These are phyloP conservation scores for Xylariaceae sp. DNA, from an alignment of 2,329 filamentous ascomycete species.

Conservation along the genomic window DNA sequence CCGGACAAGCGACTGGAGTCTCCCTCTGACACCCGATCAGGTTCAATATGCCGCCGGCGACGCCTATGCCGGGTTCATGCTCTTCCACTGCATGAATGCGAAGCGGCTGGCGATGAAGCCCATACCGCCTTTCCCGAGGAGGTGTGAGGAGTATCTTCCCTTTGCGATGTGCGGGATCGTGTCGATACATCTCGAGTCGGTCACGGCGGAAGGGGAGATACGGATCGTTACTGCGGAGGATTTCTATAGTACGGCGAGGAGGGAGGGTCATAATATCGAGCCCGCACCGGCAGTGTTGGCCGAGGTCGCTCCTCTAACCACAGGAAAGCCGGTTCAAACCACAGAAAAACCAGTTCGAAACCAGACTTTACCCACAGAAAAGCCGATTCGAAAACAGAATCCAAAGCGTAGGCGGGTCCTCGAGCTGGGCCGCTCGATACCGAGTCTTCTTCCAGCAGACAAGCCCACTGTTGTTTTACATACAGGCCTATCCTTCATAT, in stretches of 20 bases:
- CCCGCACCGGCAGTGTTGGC: too few species aligned
- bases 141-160: constrained; percentile 18
- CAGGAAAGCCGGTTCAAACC: neutral
- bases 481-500: too few species aligned
- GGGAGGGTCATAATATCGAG: too few species aligned
- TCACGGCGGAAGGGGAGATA: constrained; percentile 7
- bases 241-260: neutral
- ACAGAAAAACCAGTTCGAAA: neutral
- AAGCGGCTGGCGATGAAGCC: constrained; percentile 23
- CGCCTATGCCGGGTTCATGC: constrained; percentile 28
- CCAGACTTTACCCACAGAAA: neutral
- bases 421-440: neutral
- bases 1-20: constrained; percentile 24
- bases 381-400: neutral
- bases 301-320: too few species aligned
- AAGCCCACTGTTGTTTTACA: too few species aligned
- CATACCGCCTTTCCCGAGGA: constrained; percentile 19
- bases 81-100: constrained; percentile 28
- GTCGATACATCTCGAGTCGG: constrained; percentile 8
- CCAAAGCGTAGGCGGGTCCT: neutral
- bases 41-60: constrained; percentile 25
- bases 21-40: constrained; percentile 16
- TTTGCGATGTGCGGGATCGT: neutral
- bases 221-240: neutral
- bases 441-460: neutral